Percentiles rank a stretch among this genome's conserved stretches.
phyloP scores from a whole-genome alignment of 2,329 filamentous ascomycete species.

The Piedraia hortae region DNA sequence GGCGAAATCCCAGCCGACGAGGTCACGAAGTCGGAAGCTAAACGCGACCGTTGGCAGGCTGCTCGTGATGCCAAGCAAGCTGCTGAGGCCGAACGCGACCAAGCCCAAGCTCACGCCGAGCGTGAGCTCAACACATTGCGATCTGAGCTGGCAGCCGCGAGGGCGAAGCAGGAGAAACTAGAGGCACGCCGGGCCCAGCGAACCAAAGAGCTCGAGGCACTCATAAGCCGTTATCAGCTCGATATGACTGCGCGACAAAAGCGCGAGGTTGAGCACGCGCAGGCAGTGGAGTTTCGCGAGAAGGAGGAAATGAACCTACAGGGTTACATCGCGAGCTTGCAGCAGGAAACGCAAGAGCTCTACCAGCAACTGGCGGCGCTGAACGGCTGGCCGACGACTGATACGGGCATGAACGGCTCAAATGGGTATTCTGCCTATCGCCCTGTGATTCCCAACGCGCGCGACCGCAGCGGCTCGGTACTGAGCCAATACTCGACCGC shows the following conservation, averaged over 20 bases:
- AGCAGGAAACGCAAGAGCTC: constrained; percentile 13
- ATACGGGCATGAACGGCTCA: constrained; percentile 17
- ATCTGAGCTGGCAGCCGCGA: constrained; percentile 33
- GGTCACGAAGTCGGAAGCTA: constrained; percentile 26
- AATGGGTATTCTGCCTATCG: constrained; percentile 5
- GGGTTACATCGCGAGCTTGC: constrained; percentile 14
- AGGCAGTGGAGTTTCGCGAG: constrained; percentile 9
- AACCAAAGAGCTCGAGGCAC: constrained; percentile 41
- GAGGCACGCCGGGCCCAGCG: constrained; percentile 43
- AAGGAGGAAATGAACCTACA: constrained; percentile 15
- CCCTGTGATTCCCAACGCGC: constrained; percentile 7
- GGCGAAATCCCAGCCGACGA: constrained; percentile 37
- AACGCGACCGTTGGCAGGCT: constrained; percentile 29
- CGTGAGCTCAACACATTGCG: constrained; percentile 33
- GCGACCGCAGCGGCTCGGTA: constrained; percentile 24
- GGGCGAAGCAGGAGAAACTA: constrained; percentile 46
- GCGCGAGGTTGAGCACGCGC: constrained; percentile 10
- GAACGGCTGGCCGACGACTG: constrained; percentile 7
- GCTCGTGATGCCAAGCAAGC: constrained; percentile 24
- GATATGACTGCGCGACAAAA: constrained; percentile 12
- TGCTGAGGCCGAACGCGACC: constrained; percentile 29
- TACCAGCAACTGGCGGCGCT: constrained; percentile 13
- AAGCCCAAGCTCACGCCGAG: constrained; percentile 33
- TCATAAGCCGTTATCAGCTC: constrained; percentile 39
- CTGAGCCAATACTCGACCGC: constrained; percentile 24